Evolutionary conservation across 192 early-diverging fungal species (phyloP).

Genomic region (Diversispora epigaea): DNA sequence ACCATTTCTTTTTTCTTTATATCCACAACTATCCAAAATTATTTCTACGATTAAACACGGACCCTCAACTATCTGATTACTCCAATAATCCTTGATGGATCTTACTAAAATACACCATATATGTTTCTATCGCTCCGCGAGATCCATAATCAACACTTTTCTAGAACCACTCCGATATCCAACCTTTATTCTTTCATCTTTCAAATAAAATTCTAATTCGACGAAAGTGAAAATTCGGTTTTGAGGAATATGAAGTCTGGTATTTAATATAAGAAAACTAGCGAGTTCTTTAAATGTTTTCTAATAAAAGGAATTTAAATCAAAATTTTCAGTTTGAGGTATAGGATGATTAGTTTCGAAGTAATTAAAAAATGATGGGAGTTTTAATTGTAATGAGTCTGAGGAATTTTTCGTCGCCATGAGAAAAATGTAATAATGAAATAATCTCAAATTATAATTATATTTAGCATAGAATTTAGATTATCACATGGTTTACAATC

Average conservation of each 20-base stretch:
- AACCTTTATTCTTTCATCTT: conserved; percentile 18
- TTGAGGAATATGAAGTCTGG: no score
- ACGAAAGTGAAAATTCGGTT: no score
- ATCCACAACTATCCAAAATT: conserved; percentile 33
- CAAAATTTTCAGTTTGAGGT: no score
- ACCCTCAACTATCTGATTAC: conserved; percentile 35
- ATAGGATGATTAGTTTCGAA: no score
- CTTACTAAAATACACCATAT: conserved; percentile 40
- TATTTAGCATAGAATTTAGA: no score
- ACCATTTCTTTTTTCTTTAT: conserved; percentile 9
- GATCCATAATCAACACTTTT: conserved; percentile 39
- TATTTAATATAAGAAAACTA: conserved; percentile 32
- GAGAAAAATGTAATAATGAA: no score
- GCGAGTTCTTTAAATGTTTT: conserved; percentile 21
- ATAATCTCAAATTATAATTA: no score
- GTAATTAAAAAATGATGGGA: no score
- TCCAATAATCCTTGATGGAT: conserved; percentile 35
- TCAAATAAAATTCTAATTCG: conserved; percentile 42
- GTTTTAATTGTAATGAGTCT: no score
- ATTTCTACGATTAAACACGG: conserved; percentile 40
- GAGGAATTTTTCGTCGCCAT: no score
- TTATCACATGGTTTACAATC: no score
- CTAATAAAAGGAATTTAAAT: neutral
- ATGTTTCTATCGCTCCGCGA: conserved; percentile 14
- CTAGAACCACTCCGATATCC: conserved; percentile 40